Percentiles rank a stretch among this genome's conserved stretches.
These are phyloP conservation scores for Wickerhamomyces strasburgensis DNA, from an alignment of 805 yeast genomes.

Conservation along the genomic window DNA sequence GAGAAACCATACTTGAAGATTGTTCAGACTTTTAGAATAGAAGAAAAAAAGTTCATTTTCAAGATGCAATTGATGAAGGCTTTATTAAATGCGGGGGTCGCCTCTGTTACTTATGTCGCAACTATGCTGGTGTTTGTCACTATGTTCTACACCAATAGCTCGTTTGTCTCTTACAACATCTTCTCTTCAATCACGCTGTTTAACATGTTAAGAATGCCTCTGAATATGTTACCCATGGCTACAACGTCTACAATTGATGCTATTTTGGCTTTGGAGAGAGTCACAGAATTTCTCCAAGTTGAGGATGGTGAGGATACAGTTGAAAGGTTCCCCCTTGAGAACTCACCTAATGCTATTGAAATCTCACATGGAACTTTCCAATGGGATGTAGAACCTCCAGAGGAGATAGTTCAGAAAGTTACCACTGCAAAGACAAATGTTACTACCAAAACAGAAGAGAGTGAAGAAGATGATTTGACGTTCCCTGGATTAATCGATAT, in stretches of 20 bases:
- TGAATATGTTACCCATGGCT: slow-evolving; percentile 63
- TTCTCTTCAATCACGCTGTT: slow-evolving; percentile 71
- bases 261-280: slow-evolving; percentile 47
- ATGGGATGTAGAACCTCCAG: slow-evolving; percentile 42
- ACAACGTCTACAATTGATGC: slow-evolving; percentile 62
- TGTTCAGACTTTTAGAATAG: slow-evolving; percentile 48
- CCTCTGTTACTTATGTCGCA: slow-evolving; percentile 48
- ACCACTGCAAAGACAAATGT: background rate
- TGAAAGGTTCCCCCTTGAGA: slow-evolving; percentile 27
- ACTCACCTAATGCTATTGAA: slow-evolving; percentile 39
- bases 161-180: slow-evolving; percentile 51
- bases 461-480: slow-evolving; percentile 20
- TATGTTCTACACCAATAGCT: slow-evolving; percentile 40
- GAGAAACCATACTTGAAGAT: slow-evolving; percentile 67
- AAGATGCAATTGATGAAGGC: slow-evolving; percentile 64
- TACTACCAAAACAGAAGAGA: slow-evolving; percentile 4
- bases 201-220: slow-evolving; percentile 54
- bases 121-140: slow-evolving; percentile 65
- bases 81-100: slow-evolving; percentile 56
- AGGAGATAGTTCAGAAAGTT: slow-evolving; percentile 3
- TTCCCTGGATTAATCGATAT: slow-evolving; percentile 43
- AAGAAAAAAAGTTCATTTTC: slow-evolving; percentile 59
- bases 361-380: slow-evolving; percentile 44
- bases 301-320: slow-evolving; percentile 34
- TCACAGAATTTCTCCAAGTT: slow-evolving; percentile 39